Conservation (phyloP, 2,329 filamentous ascomycete species). For the Cladosporium sp. region DNA sequence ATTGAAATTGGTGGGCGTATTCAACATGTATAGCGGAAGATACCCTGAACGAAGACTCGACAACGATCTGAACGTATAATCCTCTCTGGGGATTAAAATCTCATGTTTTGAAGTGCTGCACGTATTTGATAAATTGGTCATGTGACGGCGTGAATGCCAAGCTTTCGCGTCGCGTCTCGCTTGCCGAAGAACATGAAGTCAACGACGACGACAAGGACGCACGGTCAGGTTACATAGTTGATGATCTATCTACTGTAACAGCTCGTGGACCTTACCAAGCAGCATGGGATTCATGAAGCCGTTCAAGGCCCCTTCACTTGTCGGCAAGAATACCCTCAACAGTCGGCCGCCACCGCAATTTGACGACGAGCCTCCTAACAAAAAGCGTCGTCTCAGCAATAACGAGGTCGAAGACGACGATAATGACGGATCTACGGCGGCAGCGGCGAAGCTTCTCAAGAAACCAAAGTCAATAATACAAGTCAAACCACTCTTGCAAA, state of each 20-base stretch:
- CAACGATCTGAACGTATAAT: too few relatives aligned
- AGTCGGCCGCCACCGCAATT: conserved; percentile 4
- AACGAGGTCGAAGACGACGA: conserved; percentile 21
- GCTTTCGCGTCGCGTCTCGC: neutral
- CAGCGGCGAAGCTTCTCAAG: conserved; percentile 30
- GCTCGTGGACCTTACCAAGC: neutral
- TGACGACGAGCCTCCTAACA: conserved; percentile 33
- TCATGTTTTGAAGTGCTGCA: too few relatives aligned
- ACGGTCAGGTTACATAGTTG: neutral
- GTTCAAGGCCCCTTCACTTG: conserved; percentile 15
- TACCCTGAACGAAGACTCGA: neutral
- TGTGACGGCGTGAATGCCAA: too few relatives aligned
- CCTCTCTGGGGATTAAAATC: too few relatives aligned
- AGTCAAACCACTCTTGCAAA: conserved; percentile 24
- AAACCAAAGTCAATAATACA: conserved; percentile 19
- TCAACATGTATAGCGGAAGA: conserved; percentile 3
- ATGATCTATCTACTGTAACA: too few relatives aligned
- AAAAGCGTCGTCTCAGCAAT: conserved; percentile 39
- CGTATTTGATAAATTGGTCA: too few relatives aligned
- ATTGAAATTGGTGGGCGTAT: conserved; percentile 8
- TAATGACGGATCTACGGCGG: conserved; percentile 21
- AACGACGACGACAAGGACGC: neutral
- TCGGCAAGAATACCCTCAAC: conserved; percentile 6
- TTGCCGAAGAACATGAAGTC: neutral
- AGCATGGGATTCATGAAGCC: conserved; percentile 14